Evolutionary conservation across 1,284 basidiomycete genomes (phyloP), one percentile per base, ranked within the genome.

Genomic region (Pseudozyma sp.): DNA sequence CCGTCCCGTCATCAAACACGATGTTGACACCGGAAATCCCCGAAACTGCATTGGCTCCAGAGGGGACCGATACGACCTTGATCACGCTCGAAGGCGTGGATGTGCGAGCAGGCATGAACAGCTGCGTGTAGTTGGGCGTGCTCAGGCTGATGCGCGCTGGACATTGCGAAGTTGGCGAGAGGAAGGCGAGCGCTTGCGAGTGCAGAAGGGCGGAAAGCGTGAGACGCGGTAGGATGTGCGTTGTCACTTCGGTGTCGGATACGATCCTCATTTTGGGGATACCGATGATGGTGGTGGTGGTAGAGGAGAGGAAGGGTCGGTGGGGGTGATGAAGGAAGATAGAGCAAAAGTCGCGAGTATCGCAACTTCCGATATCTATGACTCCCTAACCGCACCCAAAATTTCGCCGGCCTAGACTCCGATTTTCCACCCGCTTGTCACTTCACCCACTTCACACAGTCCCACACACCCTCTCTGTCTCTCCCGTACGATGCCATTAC

Each of bases 81-180:
- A 71, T 29, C 1, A 71, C 63, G 17, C 37, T 51, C 1, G 13
- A n/a, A 4, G 31, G 8, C 3, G 54, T 37, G 11, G 39, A 7
- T 13, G 53, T 65, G 4, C 57, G 62, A 5, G 68, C 57, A 6
- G 68, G 68, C 68, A 71, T 66, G 16, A 71, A 66, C 8, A 71
- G 55, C 49, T 71, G 68, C 9, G 63, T 71, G 40, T 66, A 35
- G 11, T 4, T 3, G 0, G 54, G 58, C 2, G 68, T 61, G 13
- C 10, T 0, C 0, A 70, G 54, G 6, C 53, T 44, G 7, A 70
- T 39, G 1, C 62, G 57, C 0, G 45, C 17, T 13, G 68, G 68
- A 44, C 68, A 70, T 35, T 70, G 60, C 4, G 54, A 16, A 13
- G 11, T 42, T 16, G 40, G 7, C 48, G 57, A n/a, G 0, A n/a